Percentiles rank a stretch among this genome's conserved stretches.
Conservation (phyloP, 2,329 filamentous ascomycete genomes). For the Aphanocladium album region DNA sequence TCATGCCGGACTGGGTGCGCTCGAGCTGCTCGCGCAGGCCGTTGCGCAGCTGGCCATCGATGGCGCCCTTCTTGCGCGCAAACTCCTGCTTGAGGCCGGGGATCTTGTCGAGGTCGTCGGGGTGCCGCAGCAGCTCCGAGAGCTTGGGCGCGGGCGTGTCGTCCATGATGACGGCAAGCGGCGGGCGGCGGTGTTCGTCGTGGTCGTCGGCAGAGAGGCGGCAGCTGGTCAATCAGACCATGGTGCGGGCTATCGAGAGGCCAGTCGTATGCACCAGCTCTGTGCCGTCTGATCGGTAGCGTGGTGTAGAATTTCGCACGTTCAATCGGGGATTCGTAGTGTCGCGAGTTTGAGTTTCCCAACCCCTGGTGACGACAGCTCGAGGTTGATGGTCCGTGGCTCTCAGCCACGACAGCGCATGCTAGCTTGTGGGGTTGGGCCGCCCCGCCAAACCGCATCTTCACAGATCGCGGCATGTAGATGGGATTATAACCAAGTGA, state of each 20-base stretch:
- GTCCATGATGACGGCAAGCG: conserved; percentile 26
- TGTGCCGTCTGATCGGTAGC: neutral
- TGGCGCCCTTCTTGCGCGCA: conserved; percentile 83
- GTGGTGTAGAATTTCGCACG: too few species aligned
- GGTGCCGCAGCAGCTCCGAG: conserved; percentile 86
- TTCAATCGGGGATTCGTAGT: neutral
- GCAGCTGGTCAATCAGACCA: conserved; percentile 23
- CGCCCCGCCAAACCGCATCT: neutral
- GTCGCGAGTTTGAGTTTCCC: neutral
- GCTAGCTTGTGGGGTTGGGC: neutral
- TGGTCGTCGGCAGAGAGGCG: neutral
- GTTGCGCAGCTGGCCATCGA: conserved; percentile 84
- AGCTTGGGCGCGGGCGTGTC: conserved; percentile 73
- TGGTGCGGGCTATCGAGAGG: conserved; percentile 16
- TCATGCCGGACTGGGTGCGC: conserved; percentile 90
- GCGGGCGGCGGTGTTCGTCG: neutral
- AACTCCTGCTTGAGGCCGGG: conserved; percentile 85
- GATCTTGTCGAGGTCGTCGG: conserved; percentile 97
- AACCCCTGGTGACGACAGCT: neutral
- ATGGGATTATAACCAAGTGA: too few species aligned
- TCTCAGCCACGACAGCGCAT: neutral
- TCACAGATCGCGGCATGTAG: neutral
- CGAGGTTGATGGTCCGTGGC: neutral
- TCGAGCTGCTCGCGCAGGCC: conserved; percentile 90
- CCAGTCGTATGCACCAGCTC: neutral